A percentile compares a stretch with the other conserved stretches of the same genome.
phyloP scores from a whole-genome alignment of 331 rosid genomes.

The Phaseolus coccineus region DNA sequence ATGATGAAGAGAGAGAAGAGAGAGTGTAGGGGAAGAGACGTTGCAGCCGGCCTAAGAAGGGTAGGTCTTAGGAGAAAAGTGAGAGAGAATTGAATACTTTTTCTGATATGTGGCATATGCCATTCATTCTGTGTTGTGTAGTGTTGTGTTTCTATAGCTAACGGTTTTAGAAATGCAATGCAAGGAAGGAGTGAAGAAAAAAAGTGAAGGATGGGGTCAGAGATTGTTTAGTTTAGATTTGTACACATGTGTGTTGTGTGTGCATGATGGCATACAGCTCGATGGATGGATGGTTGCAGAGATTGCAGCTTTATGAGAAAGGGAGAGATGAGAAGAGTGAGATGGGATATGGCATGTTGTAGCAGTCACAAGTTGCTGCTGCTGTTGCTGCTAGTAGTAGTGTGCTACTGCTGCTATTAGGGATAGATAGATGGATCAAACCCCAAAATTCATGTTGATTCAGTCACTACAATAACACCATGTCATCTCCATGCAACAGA shows the following conservation, averaged over 20 bases:
- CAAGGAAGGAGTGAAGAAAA: constrained; percentile 21
- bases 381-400: background rate
- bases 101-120: constrained; percentile 13
- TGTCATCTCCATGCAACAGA: constrained; percentile 46
- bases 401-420: background rate
- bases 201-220: constrained; percentile 51
- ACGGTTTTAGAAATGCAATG: constrained; percentile 69
- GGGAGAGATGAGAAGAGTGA: constrained; percentile 37
- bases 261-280: constrained; percentile 47
- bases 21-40: constrained; percentile 25
- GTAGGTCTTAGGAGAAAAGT: constrained; percentile 38
- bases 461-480: constrained; percentile 38
- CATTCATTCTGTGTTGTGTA: constrained; percentile 50
- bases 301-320: constrained; percentile 63
- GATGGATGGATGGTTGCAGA: background rate
- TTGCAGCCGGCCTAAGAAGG: constrained; percentile 70
- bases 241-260: constrained; percentile 16
- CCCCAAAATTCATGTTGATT: constrained; percentile 59
- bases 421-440: constrained; percentile 48
- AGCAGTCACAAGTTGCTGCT: constrained; percentile 55
- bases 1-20: no score
- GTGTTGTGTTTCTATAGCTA: constrained; percentile 41
- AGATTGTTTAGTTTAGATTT: constrained; percentile 44
- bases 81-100: constrained; percentile 10
- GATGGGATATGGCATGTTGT: constrained; percentile 12